Base-by-base conservation (phyloP, 306 rosid species). In the Castanea sativa region DNA sequence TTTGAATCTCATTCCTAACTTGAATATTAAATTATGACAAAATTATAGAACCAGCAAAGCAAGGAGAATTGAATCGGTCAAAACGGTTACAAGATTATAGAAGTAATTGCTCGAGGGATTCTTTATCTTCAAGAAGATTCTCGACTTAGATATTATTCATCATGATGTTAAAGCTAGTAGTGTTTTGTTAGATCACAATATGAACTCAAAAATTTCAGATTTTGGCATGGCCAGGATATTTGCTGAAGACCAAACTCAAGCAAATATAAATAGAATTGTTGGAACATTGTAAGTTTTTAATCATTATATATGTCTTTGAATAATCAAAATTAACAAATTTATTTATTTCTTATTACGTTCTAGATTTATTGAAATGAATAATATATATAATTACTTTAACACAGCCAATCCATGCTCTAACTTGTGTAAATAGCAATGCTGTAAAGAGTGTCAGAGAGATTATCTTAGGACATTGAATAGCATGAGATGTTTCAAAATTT, bases 111-210 rank as follows among this genome's bases (percentile, higher is more conserved):
- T n/a, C 80, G 87, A 68, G 97, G 92, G 60, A 86, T 89, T 41
- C 85, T 85, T 29, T 91, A 89, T 72, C 81, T 93, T 2, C 97
- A 93, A 5, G 89, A 91, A 71, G 92, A 91, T 71, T 93, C 94
- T 20, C 86, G 75, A 0, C 82, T 91, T 56, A 86, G 80, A 83
- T n/a, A 91, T 91, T 27, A 78, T 93, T 5, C 94, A 93, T 2
- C 88, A 90, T 23, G 96, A 93, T 81, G 80, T 92, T 14, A 92
- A 92, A 81, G 87, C 87, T 18, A 89, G 96, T 41, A 92, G 91
- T 67, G 63, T 92, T 68, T 56, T 92, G 8, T 55, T 91, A 75
- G 96, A 89, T 57, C 73, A 23, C 13, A 63, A 85, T 2, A 81
- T 93, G 92, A 83, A 85, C 1, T 76, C 96, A 2, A 93, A 91